Conservation (phyloP, 768 basidiomycete genomes). For the Rhodotorula paludigena region DNA sequence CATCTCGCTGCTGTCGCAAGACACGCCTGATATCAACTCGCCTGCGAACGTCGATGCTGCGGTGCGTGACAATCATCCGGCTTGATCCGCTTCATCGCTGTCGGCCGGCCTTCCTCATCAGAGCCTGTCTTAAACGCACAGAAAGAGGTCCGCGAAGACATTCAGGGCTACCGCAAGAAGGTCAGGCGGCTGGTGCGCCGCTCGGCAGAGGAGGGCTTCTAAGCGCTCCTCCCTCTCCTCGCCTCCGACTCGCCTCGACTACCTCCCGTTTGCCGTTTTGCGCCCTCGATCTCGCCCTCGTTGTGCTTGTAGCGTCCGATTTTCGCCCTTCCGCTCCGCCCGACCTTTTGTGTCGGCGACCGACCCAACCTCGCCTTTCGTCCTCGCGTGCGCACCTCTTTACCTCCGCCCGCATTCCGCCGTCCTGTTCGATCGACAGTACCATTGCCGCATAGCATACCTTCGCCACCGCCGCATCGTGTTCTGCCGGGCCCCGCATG, state of each 20-base stretch:
- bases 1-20: conserved; percentile 88
- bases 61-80: not conserved
- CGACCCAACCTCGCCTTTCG: too few species aligned
- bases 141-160: conserved; percentile 56
- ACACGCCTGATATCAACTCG: conserved; percentile 83
- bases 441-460: too few species aligned
- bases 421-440: too few species aligned
- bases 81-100: too few species aligned
- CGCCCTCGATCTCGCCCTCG: not conserved
- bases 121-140: not conserved
- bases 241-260: not conserved
- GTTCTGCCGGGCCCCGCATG: too few species aligned
- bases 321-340: not conserved
- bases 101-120: too few species aligned
- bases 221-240: not conserved
- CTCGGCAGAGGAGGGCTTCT: conserved; percentile 78
- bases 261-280: too few species aligned
- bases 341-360: too few species aligned
- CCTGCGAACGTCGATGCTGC: conserved; percentile 97
- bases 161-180: conserved; percentile 76
- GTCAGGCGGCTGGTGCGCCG: conserved; percentile 79
- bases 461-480: too few species aligned
- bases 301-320: not conserved
- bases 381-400: too few species aligned
- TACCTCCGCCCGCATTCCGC: too few species aligned